Base-by-base conservation (phyloP, 495 filamentous ascomycete genomes). In the Margaritispora aquatica region DNA sequence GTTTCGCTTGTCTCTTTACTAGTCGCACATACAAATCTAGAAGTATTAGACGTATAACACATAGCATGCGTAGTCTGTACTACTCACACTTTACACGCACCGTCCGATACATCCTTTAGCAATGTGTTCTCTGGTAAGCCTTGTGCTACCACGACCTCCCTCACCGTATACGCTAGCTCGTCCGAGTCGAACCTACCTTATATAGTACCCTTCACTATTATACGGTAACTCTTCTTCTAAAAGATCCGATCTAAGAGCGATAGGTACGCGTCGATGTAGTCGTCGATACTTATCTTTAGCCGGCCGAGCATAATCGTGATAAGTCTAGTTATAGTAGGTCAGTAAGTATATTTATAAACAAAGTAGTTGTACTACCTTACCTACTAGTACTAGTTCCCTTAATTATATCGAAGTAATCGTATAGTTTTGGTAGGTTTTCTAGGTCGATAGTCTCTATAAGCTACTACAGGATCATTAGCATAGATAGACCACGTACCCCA, bases 401-500 rank as follows among this genome's bases (percentile, higher is more conserved):
- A 21, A 75, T 72, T 54, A 73, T 69, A 64, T 75, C 70, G 36
- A 75, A 75, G 52, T 72, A 75, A 11, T 84, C 75, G 62, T 74
- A 80, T 9, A 79, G 80, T 49, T 80, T 78, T 7, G 80, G 80
- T 48, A 78, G 67, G 20, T 73, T 70, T 15, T 74, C 60, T 31
- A 62, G 63, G 15, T 74, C 69, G 44, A 83, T 82, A 7, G 57
- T 63, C 26, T 69, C 65, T 69, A 83, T 79, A 15, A 85, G 63
- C 9, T 70, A 52, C 29, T 77, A 70, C 31, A 84, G 72, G 57
- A 84, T 80, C 57, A 74, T 63, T 3, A 83, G 71, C 0, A 72
- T 67, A 1, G 80, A 82, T 24, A 84, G 64, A 1, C 77, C 79
- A 15, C 80, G 75, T 1, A 83, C 74, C 24, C 80, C 81, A 31